Evolutionary conservation across 2,329 filamentous ascomycete species (phyloP).

Genomic region (Apiospora koreana): DNA sequence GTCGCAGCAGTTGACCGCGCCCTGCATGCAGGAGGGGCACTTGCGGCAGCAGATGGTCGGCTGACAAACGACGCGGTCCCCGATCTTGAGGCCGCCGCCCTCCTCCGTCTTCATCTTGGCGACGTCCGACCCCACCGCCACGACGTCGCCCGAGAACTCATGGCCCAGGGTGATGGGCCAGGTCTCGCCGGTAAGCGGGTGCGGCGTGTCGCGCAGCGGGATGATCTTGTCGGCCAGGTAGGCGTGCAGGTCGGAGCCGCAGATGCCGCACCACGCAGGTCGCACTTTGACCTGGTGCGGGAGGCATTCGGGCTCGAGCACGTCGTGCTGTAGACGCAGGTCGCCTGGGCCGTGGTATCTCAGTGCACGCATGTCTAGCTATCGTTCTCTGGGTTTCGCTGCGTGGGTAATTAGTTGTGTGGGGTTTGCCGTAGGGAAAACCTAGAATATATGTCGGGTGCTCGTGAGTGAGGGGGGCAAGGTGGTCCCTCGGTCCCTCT

Average conservation of each 20-base stretch:
- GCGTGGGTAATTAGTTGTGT: too few relatives aligned
- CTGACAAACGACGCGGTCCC: constrained; percentile 60
- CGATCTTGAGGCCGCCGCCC: constrained; percentile 43
- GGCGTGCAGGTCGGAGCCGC: constrained; percentile 36
- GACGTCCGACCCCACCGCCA: constrained; percentile 56
- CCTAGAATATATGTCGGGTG: too few relatives aligned
- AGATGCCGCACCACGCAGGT: constrained; percentile 36
- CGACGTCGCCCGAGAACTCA: constrained; percentile 63
- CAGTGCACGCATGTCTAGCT: constrained; percentile 21
- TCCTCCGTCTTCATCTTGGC: constrained; percentile 22
- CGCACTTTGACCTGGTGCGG: constrained; percentile 27
- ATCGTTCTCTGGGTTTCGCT: background rate
- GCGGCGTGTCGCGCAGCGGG: constrained; percentile 39
- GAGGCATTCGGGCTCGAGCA: constrained; percentile 22
- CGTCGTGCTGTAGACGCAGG: constrained; percentile 21
- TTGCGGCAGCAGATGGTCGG: constrained; percentile 59
- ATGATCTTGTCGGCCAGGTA: constrained; percentile 32
- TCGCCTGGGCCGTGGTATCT: constrained; percentile 24
- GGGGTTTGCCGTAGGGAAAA: too few relatives aligned
- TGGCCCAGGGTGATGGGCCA: constrained; percentile 65
- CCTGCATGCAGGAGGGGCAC: constrained; percentile 55
- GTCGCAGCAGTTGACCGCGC: constrained; percentile 59
- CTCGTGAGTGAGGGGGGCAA: too few relatives aligned
- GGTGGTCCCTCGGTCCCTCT: too few relatives aligned
- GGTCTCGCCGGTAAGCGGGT: constrained; percentile 57